phyloP scores from a whole-genome alignment of 768 basidiomycete genomes.

The Lactarius psammicola region DNA sequence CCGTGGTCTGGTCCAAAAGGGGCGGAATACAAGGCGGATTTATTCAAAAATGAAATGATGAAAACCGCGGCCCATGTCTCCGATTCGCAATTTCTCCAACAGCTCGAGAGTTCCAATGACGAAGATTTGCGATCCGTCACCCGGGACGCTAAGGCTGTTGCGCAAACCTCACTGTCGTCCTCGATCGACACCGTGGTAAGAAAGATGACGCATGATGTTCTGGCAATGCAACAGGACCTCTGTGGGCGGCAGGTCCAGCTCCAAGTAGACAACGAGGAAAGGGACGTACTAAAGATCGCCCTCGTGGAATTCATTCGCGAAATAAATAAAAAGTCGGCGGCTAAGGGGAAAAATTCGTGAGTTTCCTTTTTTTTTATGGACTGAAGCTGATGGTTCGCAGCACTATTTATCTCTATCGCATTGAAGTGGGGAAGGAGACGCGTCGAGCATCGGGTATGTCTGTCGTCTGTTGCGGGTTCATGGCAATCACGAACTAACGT shows the following conservation, averaged over 20 bases:
- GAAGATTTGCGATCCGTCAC: neutral
- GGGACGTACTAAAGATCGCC: neutral
- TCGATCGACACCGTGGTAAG: slow-evolving; percentile 5
- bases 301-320: slow-evolving; percentile 8
- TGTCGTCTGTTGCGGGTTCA: neutral
- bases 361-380: neutral
- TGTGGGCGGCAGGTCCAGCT: neutral
- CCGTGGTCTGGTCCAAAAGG: neutral
- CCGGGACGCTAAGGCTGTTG: neutral
- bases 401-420: neutral
- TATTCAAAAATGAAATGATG: slow-evolving; percentile 14
- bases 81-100: slow-evolving; percentile 19
- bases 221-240: slow-evolving; percentile 13
- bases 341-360: neutral
- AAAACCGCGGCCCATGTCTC: neutral
- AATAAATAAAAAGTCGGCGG: neutral
- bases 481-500: neutral
- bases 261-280: slow-evolving; percentile 4
- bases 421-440: neutral
- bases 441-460: neutral
- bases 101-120: neutral
- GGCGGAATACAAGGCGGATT: neutral
- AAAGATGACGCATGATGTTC: neutral
- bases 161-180: slow-evolving; percentile 1
- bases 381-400: neutral